Conservation (phyloP, 148 eudicot species). For the Simmondsia chinensis region DNA sequence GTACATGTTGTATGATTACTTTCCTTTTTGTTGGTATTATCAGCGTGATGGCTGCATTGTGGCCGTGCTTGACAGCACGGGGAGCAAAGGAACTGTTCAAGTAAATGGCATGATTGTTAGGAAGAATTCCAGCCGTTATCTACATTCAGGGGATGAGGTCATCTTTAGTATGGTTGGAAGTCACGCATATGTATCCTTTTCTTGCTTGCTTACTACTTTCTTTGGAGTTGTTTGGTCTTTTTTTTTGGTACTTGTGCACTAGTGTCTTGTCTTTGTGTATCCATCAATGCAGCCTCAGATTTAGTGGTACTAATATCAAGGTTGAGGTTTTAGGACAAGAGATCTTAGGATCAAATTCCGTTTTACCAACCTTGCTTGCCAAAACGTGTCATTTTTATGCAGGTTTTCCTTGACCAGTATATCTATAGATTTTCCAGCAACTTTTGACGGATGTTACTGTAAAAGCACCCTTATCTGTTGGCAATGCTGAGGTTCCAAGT, state of each 20-base stretch:
- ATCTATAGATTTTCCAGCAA: slow-evolving; percentile 59
- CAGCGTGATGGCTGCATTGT: slow-evolving; percentile 56
- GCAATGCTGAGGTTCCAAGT: slow-evolving; percentile 42
- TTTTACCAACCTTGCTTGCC: not conserved
- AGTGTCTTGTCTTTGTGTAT: too few relatives aligned
- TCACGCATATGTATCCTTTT: slow-evolving; percentile 84
- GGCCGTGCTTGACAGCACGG: slow-evolving; percentile 73
- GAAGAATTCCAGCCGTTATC: slow-evolving; percentile 43
- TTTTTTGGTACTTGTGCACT: too few relatives aligned
- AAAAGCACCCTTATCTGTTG: slow-evolving; percentile 54
- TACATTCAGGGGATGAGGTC: slow-evolving; percentile 86
- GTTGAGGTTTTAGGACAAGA: too few relatives aligned
- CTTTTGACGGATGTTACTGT: slow-evolving; percentile 34
- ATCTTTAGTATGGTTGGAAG: slow-evolving; percentile 50
- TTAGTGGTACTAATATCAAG: too few relatives aligned
- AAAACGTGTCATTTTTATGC: slow-evolving; percentile 4
- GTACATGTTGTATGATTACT: slow-evolving; percentile 30
- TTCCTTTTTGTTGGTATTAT: slow-evolving; percentile 37
- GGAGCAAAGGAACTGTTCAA: slow-evolving; percentile 72
- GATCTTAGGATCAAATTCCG: too few relatives aligned
- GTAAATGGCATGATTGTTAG: slow-evolving; percentile 64
- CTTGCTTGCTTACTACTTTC: not conserved
- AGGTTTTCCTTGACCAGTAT: slow-evolving; percentile 23
- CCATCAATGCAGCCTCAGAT: too few relatives aligned
- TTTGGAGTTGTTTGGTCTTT: too few relatives aligned